These are phyloP conservation scores for Candida sp. DNA, from an alignment of 1,139 yeast genomes.

Conservation along the genomic window DNA sequence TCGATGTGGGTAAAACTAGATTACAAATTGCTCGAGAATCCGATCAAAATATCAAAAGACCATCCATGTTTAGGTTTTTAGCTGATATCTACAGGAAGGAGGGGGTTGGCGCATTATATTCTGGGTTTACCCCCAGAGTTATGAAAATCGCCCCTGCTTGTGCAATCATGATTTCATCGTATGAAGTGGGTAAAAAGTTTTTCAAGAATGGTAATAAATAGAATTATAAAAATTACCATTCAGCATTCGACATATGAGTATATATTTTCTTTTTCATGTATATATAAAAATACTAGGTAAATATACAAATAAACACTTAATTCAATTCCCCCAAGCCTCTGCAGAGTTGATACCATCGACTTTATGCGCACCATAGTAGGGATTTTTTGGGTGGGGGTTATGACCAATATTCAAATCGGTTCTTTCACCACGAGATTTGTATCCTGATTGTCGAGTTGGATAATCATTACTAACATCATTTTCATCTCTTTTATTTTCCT, in stretches of 20 bases:
- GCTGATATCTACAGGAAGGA: conserved; percentile 61
- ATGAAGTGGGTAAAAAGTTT: conserved; percentile 80
- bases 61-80: conserved; percentile 66
- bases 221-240: background rate
- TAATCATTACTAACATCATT: background rate
- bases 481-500: background rate
- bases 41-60: conserved; percentile 17
- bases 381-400: background rate
- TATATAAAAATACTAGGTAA: background rate
- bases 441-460: background rate
- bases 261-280: background rate
- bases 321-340: conserved; percentile 2
- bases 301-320: background rate
- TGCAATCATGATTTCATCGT: conserved; percentile 97
- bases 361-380: background rate
- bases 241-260: background rate
- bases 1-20: conserved; percentile 96
- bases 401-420: background rate
- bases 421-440: background rate
- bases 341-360: conserved; percentile 1
- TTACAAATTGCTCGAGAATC: conserved; percentile 58
- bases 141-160: conserved; percentile 95
- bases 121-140: conserved; percentile 83
- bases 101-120: conserved; percentile 75
- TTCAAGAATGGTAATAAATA: conserved; percentile 28